Base-by-base conservation (phyloP, 306 rosid species). In the Medicago arabica region DNA sequence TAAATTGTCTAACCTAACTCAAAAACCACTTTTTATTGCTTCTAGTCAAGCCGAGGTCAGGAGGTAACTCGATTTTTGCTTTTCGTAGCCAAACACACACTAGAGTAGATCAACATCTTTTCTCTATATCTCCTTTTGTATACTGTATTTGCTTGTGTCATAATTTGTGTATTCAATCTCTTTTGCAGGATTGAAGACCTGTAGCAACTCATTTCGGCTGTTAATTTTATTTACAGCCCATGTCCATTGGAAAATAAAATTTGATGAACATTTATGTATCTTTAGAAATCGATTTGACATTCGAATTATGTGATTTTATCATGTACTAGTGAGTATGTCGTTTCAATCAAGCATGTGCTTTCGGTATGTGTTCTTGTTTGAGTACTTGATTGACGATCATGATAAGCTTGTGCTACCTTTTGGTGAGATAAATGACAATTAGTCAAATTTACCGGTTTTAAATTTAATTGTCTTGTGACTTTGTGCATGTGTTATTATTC, bases 151-250 rank as follows among this genome's bases (percentile, higher is more conserved):
- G 39, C 47, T 74, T 55, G 63, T 69, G 51, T 41, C 39, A 28
- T 63, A 63, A 73, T 75, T 76, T 68, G 1, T 49, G 59, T 64
- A 1, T 76, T 43, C 60, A 55, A 68, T 75, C 36, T n/a, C 38
- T 64, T 75, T 55, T 71, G 82, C 72, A 85, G 88, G 86, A 85
- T 8, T 85, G 79, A 82, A 81, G 85, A 71, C 25, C 5, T 73
- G 71, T 43, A 28, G 54, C 17, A 75, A 68, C 74, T 51, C 14
- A 17, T 9, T 65, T 31, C 43, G 60, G 86, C 76, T 71, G 69
- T 44, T 81, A 59, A 39, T 57, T 75, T 75, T 70, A 69, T 73
- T 70, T 59, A 6, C 53, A 64, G 71, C 67, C 7, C 67, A 46
- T 68, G 68, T 75, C 4, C 68, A 63, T 79, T 49, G 65, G 41